Percentiles rank a stretch among this genome's conserved stretches.
Evolutionary conservation across 441 rosid species (phyloP).

Genomic region (Croton setiger): DNA sequence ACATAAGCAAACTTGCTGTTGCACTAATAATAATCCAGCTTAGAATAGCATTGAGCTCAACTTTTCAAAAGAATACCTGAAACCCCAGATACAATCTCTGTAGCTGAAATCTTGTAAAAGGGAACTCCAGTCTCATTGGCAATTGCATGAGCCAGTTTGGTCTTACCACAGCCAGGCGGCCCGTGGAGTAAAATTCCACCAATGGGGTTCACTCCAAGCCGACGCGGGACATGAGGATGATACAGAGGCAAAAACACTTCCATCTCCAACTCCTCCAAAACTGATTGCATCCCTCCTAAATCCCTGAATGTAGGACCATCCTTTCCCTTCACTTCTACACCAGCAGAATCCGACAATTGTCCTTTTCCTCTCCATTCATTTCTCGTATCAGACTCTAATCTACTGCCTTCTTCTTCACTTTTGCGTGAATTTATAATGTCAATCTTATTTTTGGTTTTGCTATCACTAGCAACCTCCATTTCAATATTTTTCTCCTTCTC

Average conservation of each 20-base stretch:
- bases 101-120: conserved; percentile 78
- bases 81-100: conserved; percentile 85
- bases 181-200: conserved; percentile 82
- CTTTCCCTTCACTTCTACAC: conserved; percentile 30
- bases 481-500: conserved; percentile 56
- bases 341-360: conserved; percentile 26
- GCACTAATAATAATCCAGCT: not conserved
- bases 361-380: conserved; percentile 6
- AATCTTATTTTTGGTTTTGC: conserved; percentile 32
- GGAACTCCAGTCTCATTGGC: conserved; percentile 89
- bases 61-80: conserved; percentile 40
- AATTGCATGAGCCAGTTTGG: conserved; percentile 87
- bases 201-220: conserved; percentile 71
- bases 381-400: conserved; percentile 24
- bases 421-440: conserved; percentile 29
- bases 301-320: conserved; percentile 78
- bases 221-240: conserved; percentile 60
- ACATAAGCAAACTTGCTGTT: not conserved
- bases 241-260: conserved; percentile 71
- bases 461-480: conserved; percentile 45
- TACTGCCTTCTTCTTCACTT: conserved; percentile 22
- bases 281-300: conserved; percentile 66
- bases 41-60: not conserved
- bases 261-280: conserved; percentile 69
- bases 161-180: conserved; percentile 99